These are phyloP conservation scores for Carex parvula DNA, from an alignment of 176 grass and related monocot genomes.

Conservation along the genomic window DNA sequence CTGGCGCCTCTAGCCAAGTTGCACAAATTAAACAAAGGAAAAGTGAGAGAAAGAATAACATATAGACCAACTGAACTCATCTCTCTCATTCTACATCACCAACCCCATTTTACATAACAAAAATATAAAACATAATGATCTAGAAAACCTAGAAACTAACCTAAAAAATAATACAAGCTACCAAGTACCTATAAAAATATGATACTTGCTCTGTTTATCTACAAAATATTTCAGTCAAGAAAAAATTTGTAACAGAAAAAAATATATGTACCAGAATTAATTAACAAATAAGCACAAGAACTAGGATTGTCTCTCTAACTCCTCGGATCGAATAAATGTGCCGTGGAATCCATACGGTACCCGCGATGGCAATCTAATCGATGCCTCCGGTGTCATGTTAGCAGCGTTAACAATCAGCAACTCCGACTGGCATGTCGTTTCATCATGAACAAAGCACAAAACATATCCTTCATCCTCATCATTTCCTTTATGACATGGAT, in stretches of 20 bases:
- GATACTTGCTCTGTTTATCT: neutral
- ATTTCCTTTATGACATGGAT: neutral
- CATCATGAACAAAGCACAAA: slow-evolving; percentile 71
- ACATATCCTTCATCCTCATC: slow-evolving; percentile 76
- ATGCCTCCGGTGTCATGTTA: slow-evolving; percentile 50
- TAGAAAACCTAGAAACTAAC: slow-evolving; percentile 10
- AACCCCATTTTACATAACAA: neutral
- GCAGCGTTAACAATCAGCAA: slow-evolving; percentile 59
- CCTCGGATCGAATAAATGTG: slow-evolving; percentile 54
- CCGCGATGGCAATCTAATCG: slow-evolving; percentile 59
- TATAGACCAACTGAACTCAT: slow-evolving; percentile 3
- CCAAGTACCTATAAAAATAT: neutral
- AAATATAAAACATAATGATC: slow-evolving; percentile 4
- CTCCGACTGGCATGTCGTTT: slow-evolving; percentile 42
- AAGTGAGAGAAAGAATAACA: slow-evolving; percentile 16
- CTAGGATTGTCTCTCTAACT: slow-evolving; percentile 52
- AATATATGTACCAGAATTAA: neutral
- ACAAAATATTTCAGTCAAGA: neutral
- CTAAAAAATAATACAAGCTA: neutral
- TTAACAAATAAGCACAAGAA: neutral
- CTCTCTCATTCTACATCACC: neutral
- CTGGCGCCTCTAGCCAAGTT: neutral
- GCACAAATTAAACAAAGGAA: slow-evolving; percentile 11
- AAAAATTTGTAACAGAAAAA: neutral
- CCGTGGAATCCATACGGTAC: slow-evolving; percentile 91